Conservation (phyloP, 805 yeast species). For the Diddensiella santjacobensis region DNA sequence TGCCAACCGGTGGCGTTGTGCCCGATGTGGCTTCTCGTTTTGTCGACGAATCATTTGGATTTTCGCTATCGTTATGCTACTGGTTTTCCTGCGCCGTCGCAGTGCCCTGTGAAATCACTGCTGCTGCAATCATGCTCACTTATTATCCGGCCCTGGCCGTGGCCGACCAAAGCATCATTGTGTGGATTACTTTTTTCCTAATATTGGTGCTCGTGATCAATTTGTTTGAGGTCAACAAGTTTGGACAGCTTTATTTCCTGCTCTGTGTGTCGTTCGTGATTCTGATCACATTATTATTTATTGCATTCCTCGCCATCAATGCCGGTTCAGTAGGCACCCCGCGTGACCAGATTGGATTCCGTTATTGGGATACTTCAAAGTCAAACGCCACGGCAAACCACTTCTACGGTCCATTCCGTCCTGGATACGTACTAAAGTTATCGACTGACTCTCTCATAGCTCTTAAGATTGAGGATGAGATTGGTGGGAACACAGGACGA, state of each 20-base stretch:
- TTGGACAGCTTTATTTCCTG: conserved; percentile 65
- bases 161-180: conserved; percentile 49
- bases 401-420: conserved; percentile 70
- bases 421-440: conserved; percentile 28
- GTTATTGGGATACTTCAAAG: conserved; percentile 58
- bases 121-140: conserved; percentile 70
- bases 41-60: conserved; percentile 57
- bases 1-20: conserved; percentile 76
- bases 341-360: conserved; percentile 53
- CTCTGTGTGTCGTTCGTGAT: conserved; percentile 51
- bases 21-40: conserved; percentile 71
- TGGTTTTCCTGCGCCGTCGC: conserved; percentile 71
- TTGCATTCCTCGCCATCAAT: conserved; percentile 43
- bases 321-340: conserved; percentile 51
- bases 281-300: conserved; percentile 54
- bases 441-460: conserved; percentile 51
- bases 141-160: conserved; percentile 59
- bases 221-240: conserved; percentile 63
- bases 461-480: conserved; percentile 9
- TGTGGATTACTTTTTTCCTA: conserved; percentile 62
- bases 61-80: conserved; percentile 67
- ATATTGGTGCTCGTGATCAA: conserved; percentile 46
- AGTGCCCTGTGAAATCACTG: conserved; percentile 75
- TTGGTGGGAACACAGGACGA: conserved; percentile 48
- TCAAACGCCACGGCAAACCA: conserved; percentile 45